Evolutionary conservation across 1,139 yeast species (phyloP).

Genomic region (Taiozyma sp.): DNA sequence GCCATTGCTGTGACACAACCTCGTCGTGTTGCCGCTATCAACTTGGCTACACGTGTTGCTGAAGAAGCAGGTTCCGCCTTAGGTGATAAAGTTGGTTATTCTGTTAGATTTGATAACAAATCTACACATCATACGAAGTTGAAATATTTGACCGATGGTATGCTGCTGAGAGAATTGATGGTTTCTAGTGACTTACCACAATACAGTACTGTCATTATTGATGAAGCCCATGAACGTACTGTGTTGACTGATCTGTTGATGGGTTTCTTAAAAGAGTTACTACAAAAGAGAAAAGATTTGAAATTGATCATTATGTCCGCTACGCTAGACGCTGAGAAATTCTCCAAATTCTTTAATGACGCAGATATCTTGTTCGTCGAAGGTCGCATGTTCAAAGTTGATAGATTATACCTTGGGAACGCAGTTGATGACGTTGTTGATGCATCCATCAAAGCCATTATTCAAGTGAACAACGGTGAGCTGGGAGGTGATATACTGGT

Average conservation of each 20-base stretch:
- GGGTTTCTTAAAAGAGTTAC: constrained; percentile 75
- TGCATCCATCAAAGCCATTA: constrained; percentile 63
- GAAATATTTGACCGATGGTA: constrained; percentile 94
- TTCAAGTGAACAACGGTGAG: constrained; percentile 76
- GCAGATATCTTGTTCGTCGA: constrained; percentile 83
- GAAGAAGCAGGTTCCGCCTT: constrained; percentile 75
- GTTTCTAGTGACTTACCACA: constrained; percentile 55
- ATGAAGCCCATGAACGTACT: constrained; percentile 98
- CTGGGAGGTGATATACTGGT: constrained; percentile 81
- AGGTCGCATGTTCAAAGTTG: constrained; percentile 85
- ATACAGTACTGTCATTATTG: constrained; percentile 78
- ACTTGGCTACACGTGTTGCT: constrained; percentile 87
- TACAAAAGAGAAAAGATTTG: constrained; percentile 42
- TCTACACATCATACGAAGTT: constrained; percentile 52
- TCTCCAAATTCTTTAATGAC: constrained; percentile 66
- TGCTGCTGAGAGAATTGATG: constrained; percentile 90
- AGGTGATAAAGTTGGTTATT: constrained; percentile 89
- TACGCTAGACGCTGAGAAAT: constrained; percentile 88
- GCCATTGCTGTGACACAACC: constrained; percentile 93
- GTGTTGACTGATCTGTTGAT: constrained; percentile 82
- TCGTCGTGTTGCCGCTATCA: constrained; percentile 95
- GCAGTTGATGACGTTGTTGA: constrained; percentile 82
- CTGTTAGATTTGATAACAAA: constrained; percentile 76
- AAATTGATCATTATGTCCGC: constrained; percentile 80
- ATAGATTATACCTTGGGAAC: constrained; percentile 53